Evolutionary conservation across 2,329 filamentous ascomycete genomes (phyloP).

Genomic region (Corniculantispora saksenae): DNA sequence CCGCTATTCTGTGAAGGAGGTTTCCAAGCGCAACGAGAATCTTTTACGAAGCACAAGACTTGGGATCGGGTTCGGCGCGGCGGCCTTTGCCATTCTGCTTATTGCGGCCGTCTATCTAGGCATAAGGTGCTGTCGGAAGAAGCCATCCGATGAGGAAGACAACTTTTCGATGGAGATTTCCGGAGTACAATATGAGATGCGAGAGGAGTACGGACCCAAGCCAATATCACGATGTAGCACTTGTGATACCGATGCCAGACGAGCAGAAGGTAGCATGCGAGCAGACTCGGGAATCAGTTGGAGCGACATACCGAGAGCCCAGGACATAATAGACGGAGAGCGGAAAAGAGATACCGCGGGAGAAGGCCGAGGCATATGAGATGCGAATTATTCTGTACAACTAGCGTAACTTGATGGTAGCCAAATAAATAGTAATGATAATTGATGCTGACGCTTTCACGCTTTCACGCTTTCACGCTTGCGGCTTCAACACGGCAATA

Average conservation of each 20-base stretch:
- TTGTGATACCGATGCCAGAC: slow-evolving; percentile 4
- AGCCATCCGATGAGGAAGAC: slow-evolving; percentile 6
- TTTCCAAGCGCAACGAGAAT: slow-evolving; percentile 19
- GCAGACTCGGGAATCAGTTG: neutral
- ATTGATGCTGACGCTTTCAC: neutral
- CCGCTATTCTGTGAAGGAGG: slow-evolving; percentile 27
- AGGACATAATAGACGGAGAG: neutral
- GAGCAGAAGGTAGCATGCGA: neutral
- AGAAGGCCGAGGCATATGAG: neutral
- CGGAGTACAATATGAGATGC: slow-evolving; percentile 15
- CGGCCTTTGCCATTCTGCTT: slow-evolving; percentile 8
- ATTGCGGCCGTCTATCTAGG: slow-evolving; percentile 14
- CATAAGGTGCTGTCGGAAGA: slow-evolving; percentile 11
- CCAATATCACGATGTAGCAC: slow-evolving; percentile 12
- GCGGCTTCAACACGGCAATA: slow-evolving; percentile 3
- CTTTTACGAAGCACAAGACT: slow-evolving; percentile 35
- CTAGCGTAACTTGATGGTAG: neutral
- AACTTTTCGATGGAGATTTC: slow-evolving; percentile 12
- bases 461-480: too few species aligned
- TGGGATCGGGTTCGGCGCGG: slow-evolving; percentile 30
- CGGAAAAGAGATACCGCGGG: neutral
- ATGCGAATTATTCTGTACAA: slow-evolving; percentile 2
- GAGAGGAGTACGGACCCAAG: slow-evolving; percentile 15
- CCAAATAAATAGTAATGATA: slow-evolving; percentile 3
- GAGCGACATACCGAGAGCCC: neutral